These are phyloP conservation scores for Aspergillus ustus DNA, from an alignment of 2,329 filamentous ascomycete genomes.

Conservation along the genomic window DNA sequence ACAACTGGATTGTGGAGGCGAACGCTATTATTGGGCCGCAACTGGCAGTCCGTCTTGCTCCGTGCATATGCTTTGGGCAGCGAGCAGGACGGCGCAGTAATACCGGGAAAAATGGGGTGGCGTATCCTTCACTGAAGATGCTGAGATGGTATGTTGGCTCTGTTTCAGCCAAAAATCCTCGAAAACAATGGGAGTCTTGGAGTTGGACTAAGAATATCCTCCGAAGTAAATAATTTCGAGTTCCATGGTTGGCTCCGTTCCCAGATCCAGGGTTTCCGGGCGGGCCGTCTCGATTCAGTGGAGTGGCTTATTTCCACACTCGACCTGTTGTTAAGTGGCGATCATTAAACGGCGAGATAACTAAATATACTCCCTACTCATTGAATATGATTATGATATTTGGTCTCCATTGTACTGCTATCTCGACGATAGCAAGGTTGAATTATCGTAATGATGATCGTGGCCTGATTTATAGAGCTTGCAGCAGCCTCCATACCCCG, in stretches of 20 bases:
- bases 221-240: neutral
- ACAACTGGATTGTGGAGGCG: conserved; percentile 18
- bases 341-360: neutral
- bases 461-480: neutral
- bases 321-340: neutral
- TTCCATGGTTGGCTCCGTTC: conserved; percentile 16
- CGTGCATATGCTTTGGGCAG: conserved; percentile 24
- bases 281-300: conserved; percentile 9
- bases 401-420: neutral
- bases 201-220: conserved; percentile 9
- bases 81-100: conserved; percentile 16
- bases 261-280: conserved; percentile 14
- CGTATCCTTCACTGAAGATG: neutral
- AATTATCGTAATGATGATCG: neutral
- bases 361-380: neutral
- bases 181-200: neutral
- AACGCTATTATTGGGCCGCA: conserved; percentile 24
- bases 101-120: conserved; percentile 12
- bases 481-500: neutral
- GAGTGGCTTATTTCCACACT: conserved; percentile 11
- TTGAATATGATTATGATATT: neutral
- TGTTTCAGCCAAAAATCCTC: neutral
- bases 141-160: neutral
- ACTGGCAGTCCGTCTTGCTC: conserved; percentile 12
- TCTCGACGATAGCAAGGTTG: neutral